Base-by-base conservation (phyloP, 805 yeast species). In the Metschnikowia noctiluminum region DNA sequence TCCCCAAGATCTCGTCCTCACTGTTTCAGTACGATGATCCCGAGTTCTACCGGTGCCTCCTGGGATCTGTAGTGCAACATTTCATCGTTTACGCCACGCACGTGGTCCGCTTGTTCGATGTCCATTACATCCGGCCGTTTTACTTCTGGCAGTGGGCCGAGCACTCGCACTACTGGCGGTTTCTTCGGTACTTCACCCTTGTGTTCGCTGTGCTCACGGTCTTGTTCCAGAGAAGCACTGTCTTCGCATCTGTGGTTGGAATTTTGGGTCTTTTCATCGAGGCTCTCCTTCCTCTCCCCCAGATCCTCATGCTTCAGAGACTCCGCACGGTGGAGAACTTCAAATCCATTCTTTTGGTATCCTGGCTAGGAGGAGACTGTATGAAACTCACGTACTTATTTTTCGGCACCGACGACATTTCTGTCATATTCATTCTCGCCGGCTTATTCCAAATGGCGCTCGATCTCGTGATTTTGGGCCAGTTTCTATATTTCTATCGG, bases 351-450 rank as follows among this genome's bases (percentile, higher is more conserved):
- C 69, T 90, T 32, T 63, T 90, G 35, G 67, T 89, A 15, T 84
- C 91, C 59, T 90, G 97, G 97, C 71, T 90, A 5, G 84, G 92
- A 51, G 97, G 97, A 49, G 97, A 90, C 67, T 71, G 85, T 37
- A 78, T 89, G 35, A 91, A 91, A 63, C 79, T 89, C 26, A 72
- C 84, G 45, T 88, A 87, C 60, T 70, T 88, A 45, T 58, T 87
- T n/a, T 87, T 76, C 64, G 96, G 96, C 13, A 86, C 94, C 1
- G 78, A 77, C 46, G 77, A 87, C 55, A 79, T 87, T 28, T 83
- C 90, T 2, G 56, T 69, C 7, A 71, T 87, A 7, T 87, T 87
- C 62, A 74, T 86, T 8, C 60, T 80, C 42, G 89, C 89, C 48
- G 94, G 88, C 0, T 65, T 84, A 38, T 85, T 88, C 63, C 96